Evolutionary conservation across 176 grass and related monocot genomes (phyloP).

Genomic region (Carex scoparia): DNA sequence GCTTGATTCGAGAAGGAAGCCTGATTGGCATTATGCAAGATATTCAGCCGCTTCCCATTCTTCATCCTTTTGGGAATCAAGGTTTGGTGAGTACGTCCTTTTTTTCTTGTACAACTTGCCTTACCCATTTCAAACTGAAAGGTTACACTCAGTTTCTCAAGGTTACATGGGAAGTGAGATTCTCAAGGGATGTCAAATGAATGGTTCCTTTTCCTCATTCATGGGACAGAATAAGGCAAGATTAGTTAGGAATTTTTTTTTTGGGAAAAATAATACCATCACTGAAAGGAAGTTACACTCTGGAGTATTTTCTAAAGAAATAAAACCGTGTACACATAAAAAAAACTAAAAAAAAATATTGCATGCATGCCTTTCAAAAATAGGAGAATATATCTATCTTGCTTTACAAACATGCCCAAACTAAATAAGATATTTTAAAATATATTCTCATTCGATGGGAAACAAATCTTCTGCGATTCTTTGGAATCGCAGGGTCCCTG

Average conservation of each 20-base stretch:
- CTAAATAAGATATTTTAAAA: background rate
- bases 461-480: too few relatives aligned
- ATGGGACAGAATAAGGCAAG: background rate
- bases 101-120: background rate
- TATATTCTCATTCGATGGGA: too few relatives aligned
- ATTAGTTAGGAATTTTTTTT: background rate
- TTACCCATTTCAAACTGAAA: background rate
- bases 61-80: constrained; percentile 77
- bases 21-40: constrained; percentile 77
- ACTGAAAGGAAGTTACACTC: background rate
- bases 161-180: background rate
- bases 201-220: background rate
- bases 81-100: constrained; percentile 47
- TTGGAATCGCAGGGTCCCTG: too few relatives aligned
- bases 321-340: background rate
- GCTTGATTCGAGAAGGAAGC: constrained; percentile 63
- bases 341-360: background rate
- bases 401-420: background rate
- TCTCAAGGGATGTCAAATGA: background rate
- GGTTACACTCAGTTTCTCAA: background rate
- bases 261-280: background rate
- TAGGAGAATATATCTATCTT: background rate
- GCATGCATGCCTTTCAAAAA: background rate
- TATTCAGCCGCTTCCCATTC: constrained; percentile 71
- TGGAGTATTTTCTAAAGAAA: background rate